A percentile compares a stretch with the other conserved stretches of the same genome.
phyloP scores from a whole-genome alignment of 1,284 basidiomycete species.

The Sutorius eximius region DNA sequence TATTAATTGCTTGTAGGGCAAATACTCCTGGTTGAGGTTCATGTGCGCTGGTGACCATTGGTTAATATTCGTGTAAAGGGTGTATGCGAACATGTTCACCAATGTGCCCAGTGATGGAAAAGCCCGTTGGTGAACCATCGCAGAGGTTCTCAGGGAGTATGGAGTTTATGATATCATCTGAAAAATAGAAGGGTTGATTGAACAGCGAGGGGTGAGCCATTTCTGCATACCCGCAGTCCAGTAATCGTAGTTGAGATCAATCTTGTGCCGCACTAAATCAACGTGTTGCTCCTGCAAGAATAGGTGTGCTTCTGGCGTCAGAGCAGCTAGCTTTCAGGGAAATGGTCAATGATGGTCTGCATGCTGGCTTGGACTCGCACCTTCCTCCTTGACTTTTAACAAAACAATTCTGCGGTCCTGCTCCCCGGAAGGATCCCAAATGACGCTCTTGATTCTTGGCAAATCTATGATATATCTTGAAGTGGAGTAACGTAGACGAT shows the following conservation, averaged over 20 bases:
- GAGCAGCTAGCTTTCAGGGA: slow-evolving; percentile 60
- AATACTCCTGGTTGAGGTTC: slow-evolving; percentile 87
- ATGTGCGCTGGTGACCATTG: slow-evolving; percentile 61
- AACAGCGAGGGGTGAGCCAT: neutral
- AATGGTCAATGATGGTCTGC: slow-evolving; percentile 19
- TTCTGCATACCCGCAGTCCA: slow-evolving; percentile 75
- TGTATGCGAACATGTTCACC: slow-evolving; percentile 47
- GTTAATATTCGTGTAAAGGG: neutral
- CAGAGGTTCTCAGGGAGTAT: slow-evolving; percentile 76
- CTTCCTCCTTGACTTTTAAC: slow-evolving; percentile 56
- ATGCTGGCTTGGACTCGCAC: slow-evolving; percentile 40
- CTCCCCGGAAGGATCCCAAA: slow-evolving; percentile 48
- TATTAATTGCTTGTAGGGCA: slow-evolving; percentile 89
- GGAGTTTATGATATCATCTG: slow-evolving; percentile 81
- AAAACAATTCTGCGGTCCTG: slow-evolving; percentile 59
- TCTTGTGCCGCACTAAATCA: slow-evolving; percentile 55
- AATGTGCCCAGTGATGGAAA: slow-evolving; percentile 89
- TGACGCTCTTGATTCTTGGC: slow-evolving; percentile 63
- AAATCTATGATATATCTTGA: slow-evolving; percentile 60
- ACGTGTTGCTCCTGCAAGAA: slow-evolving; percentile 56
- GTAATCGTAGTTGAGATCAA: slow-evolving; percentile 78
- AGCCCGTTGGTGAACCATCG: slow-evolving; percentile 82
- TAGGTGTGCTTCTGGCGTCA: slow-evolving; percentile 53
- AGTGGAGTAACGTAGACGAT: neutral
- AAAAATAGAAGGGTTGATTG: slow-evolving; percentile 4